Base-by-base conservation (phyloP, 352 stramenopile species). In the Globisporangium viniferum region DNA sequence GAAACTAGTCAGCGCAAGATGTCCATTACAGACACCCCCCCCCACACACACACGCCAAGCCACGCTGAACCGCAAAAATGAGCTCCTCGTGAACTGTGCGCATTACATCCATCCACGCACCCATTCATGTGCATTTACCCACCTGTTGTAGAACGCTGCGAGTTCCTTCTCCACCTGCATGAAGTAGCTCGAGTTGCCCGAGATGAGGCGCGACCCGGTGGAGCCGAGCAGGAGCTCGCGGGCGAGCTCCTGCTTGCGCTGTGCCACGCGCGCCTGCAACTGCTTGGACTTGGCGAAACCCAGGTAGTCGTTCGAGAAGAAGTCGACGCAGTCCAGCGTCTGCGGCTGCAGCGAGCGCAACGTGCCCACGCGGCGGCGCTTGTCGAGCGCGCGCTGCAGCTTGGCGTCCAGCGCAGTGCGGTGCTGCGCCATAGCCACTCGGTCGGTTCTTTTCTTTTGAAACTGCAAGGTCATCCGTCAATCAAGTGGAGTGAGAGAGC, bases 231-330 rank as follows among this genome's bases (percentile, higher is more conserved):
- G 62, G 9, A 70, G 66, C 22, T 71, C 57, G 31, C 69, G 46
- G 10, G 70, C 15, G 44, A 87, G 62, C 35, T 70, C 68, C 48
- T 80, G 36, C 9, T 97, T 79, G 39, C 79, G 76, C 20, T 62
- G 62, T 35, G 79, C 67, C 44, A 92, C 80, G 51, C 77, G 83
- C 59, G 76, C 62, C 15, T 77, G 73, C 55, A 98, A 80, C 69
- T 77, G 53, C 20, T 61, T 46, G 57, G 73, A 90, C 14, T 90
- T 86, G 18, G 96, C 93, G 49, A 99, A 82, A 20, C 97, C 96
- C 22, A 99, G 79, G 71, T 99, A 99, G 68, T 99, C 97, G 72
- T 99, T 99, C 61, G 91, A 98, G 68, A 86, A 97, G 75, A 99
- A 99, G 74, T 99, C 97, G 53, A 98, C 75, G 48, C 73, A 80